Conservation (phyloP, 345 rosid genomes). For the Eucalyptus tenuipes region DNA sequence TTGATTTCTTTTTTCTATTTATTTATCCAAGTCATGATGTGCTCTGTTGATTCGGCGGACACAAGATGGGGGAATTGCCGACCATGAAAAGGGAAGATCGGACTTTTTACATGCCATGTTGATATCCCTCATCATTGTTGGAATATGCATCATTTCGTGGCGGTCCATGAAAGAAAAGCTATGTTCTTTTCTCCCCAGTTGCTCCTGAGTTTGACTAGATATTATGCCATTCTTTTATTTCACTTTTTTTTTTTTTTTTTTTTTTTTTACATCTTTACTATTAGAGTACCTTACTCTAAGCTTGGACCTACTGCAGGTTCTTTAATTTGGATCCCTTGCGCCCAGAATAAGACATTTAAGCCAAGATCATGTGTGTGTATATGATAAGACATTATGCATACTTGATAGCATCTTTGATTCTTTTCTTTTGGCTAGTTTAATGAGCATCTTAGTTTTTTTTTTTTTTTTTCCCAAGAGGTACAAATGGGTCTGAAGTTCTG, state of each 20-base stretch:
- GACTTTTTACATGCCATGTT: not conserved
- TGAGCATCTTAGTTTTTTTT: not conserved
- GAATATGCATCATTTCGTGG: not conserved
- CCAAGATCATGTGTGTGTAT: not conserved
- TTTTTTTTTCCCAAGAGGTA: not conserved
- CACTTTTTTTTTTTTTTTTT: not conserved
- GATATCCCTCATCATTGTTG: not conserved
- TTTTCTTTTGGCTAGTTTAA: not conserved
- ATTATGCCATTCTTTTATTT: not conserved
- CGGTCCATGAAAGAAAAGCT: not conserved
- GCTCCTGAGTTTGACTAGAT: not conserved
- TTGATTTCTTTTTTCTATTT: not conserved
- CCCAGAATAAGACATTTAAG: not conserved
- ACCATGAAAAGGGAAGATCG: not conserved
- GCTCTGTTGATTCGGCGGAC: not conserved
- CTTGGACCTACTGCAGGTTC: not conserved
- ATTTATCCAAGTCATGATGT: not conserved
- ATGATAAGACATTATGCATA: not conserved
- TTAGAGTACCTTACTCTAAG: not conserved
- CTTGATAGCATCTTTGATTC: not conserved
- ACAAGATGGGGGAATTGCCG: not conserved
- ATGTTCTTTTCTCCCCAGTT: not conserved
- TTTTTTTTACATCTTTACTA: not conserved
- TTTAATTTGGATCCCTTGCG: not conserved
- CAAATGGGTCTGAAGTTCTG: not conserved